Evolutionary conservation across 1,139 yeast genomes (phyloP), one percentile per base, ranked within the genome.

Genomic region (Pichia sp.): DNA sequence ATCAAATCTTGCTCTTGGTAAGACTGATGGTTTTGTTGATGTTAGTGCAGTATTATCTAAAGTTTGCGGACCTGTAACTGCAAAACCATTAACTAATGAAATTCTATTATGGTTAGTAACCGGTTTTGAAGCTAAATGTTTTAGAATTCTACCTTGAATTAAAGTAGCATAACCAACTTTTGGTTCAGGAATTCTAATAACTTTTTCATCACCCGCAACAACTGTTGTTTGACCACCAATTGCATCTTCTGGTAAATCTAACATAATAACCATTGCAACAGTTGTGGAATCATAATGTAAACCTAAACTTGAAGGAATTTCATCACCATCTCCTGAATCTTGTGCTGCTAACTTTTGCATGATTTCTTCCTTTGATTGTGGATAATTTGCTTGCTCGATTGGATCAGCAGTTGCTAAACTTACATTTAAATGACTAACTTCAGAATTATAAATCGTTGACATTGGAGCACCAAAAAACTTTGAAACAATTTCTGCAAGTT

Each of bases 221-320:
- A 70, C 58, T 14, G 70, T 71, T 2, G 73, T 70, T 51, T 69
- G 70, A n/a, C 73, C 73, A n/a, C 73, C 73, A 46, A 66, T 58
- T 58, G 70, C 70, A 3, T 58, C 62, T 8, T 61, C 65, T 27
- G 67, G 62, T 18, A 68, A 62, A 25, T 70, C 70, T 30, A 68
- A 53, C 72, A 69, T 70, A 39, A 70, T 62, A n/a, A 70, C 73
- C 36, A 65, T 53, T 1, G 70, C 69, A 46, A 68, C 62, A 5
- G 71, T 61, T 44, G 64, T 61, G n/a, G 69, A 64, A 57, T 70
- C 73, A 54, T 69, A 69, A 54, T 70, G 73, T 60, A 71, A 60
- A 29, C 72, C 67, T 48, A 64, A 51, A 19, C 63, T 53, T 25
- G 65, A 58, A 5, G 67, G 65, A 45, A 64, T 60, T 13, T 58